Conservation (phyloP, 768 basidiomycete species). For the Boletus speciosus region DNA sequence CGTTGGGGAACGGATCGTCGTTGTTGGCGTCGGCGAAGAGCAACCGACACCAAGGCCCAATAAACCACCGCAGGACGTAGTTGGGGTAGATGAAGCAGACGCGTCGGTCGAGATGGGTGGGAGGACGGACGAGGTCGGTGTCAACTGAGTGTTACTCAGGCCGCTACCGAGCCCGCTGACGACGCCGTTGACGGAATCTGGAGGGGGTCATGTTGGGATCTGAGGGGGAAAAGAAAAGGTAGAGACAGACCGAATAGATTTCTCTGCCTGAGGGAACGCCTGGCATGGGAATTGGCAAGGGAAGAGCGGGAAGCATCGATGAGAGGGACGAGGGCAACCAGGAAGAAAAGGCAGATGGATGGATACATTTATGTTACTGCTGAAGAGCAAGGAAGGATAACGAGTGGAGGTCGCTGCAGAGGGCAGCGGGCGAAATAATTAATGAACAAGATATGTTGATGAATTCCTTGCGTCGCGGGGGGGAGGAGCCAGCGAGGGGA, state of each 20-base stretch:
- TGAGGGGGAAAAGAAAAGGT: not conserved
- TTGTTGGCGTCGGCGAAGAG: not conserved
- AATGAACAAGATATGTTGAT: not conserved
- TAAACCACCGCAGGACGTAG: constrained; percentile 18
- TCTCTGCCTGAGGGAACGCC: constrained; percentile 31
- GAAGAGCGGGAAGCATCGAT: constrained; percentile 41
- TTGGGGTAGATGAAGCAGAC: constrained; percentile 1
- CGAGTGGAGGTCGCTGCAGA: constrained; percentile 36
- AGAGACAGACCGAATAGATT: constrained; percentile 12
- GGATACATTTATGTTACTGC: constrained; percentile 32
- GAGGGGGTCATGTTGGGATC: not conserved
- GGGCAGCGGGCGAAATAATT: constrained; percentile 2
- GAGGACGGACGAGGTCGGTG: constrained; percentile 13
- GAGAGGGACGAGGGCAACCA: constrained; percentile 24
- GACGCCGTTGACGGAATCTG: constrained; percentile 10
- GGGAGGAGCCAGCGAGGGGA: constrained; percentile 2
- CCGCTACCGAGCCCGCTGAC: not conserved
- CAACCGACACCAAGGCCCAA: constrained; percentile 21
- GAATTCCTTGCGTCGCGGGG: constrained; percentile 13
- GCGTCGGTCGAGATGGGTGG: constrained; percentile 5
- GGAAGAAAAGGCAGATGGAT: constrained; percentile 21
- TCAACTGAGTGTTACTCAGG: not conserved
- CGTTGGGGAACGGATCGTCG: not conserved
- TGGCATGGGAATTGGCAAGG: constrained; percentile 32
- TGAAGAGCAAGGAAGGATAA: constrained; percentile 35